These are phyloP conservation scores for Suhomyces bolitotheri DNA, from an alignment of 1,139 yeast species.

Conservation along the genomic window DNA sequence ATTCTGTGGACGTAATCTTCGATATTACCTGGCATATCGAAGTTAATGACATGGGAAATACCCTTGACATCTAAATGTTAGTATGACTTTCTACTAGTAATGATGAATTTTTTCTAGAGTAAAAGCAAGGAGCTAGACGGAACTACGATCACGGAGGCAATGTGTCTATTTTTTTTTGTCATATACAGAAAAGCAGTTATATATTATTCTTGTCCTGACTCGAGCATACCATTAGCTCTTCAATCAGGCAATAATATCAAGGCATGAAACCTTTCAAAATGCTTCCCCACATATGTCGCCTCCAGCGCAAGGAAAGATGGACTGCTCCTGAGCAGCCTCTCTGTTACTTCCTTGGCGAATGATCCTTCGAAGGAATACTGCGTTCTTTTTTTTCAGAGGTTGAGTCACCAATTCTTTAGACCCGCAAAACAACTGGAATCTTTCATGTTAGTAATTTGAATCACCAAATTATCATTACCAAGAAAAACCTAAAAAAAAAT, in stretches of 20 bases:
- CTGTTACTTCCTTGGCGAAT: slow-evolving; percentile 11
- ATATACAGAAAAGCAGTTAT: slow-evolving; percentile 18
- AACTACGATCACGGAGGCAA: slow-evolving; percentile 12
- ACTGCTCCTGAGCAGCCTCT: slow-evolving; percentile 8
- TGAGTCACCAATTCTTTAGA: slow-evolving; percentile 6
- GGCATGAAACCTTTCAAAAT: slow-evolving; percentile 8
- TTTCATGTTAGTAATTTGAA: background rate
- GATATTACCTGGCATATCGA: slow-evolving; percentile 96
- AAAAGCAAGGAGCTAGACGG: slow-evolving; percentile 6
- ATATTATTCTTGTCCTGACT: slow-evolving; percentile 12
- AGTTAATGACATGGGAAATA: slow-evolving; percentile 88
- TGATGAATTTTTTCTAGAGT: background rate
- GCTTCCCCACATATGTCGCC: slow-evolving; percentile 20
- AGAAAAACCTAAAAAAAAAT: background rate
- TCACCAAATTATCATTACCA: background rate
- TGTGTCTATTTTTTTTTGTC: slow-evolving; percentile 14
- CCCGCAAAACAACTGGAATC: background rate
- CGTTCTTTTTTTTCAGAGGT: background rate
- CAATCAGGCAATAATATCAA: background rate
- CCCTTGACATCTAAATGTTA: slow-evolving; percentile 88
- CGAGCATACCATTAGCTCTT: background rate
- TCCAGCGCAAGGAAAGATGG: slow-evolving; percentile 10
- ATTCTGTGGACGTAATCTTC: slow-evolving; percentile 96
- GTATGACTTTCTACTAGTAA: slow-evolving; percentile 23
- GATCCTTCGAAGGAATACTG: slow-evolving; percentile 4